Base-by-base conservation (phyloP, 1,284 basidiomycete species). In the Marasmius fiardii region DNA sequence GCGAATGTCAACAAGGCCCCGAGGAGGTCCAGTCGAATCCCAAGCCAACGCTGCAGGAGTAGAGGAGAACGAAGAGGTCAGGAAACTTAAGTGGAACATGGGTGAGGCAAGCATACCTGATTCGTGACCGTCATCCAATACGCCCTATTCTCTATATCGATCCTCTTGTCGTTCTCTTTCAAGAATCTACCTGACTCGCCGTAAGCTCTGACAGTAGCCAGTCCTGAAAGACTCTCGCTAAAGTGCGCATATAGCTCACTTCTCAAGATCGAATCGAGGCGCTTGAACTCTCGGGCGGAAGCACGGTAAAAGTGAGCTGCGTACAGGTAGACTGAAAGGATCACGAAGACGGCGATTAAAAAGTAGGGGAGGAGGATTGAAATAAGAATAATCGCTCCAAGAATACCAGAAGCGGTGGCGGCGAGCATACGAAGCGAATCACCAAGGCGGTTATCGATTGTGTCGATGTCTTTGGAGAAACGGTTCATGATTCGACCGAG, bases 401-500 rank as follows among this genome's bases (percentile, higher is more conserved):
- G 37, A 44, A 92, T 88, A 52, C 75, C 76, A 2, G 84, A 82
- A 1, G 81, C 62, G 0, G 90, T 92, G n/a, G 67, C 74, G 55
- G 80, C 71, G 51, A 92, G 77, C 84, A 91, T 90, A 49, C 93
- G 84, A 65, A 93, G 71, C 2, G 91, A 81, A 67, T 95, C 92
- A 65, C 80, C 82, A 7, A 90, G 74, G 50, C 78, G 54, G 65
- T 93, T 95, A 70, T 96, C 94, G 55, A 95, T 80, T 0, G 92
- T 93, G 67, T 96, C 93, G 50, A 94, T 85, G 70, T 95, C 81
- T 70, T 89, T 89, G 1, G 85, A 80, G 69, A 92, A 90, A 16
- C 90, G 80, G 69, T 93, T 92, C 83, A 93, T 88, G 64, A 96
- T 93, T 20, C 94, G 87, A 12, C 95, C 94, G 12, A 95, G 76